phyloP scores from a whole-genome alignment of 2,329 filamentous ascomycete genomes.

The Venturiaceae sp. region DNA sequence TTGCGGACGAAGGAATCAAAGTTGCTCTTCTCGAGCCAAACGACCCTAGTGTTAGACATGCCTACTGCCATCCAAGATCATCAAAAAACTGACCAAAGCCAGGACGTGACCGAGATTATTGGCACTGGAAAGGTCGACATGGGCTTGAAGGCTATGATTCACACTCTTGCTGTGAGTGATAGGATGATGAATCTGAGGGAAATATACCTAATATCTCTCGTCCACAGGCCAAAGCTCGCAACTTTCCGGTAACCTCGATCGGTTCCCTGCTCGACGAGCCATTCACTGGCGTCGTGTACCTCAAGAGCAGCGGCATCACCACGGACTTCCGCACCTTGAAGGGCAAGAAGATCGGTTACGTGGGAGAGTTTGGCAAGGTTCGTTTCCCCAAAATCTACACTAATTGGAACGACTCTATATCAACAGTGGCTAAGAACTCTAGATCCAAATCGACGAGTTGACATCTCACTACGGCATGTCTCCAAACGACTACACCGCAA shows the following conservation, averaged over 20 bases:
- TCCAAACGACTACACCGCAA: constrained; percentile 62
- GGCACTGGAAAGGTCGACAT: constrained; percentile 67
- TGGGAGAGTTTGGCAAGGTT: constrained; percentile 67
- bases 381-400: not conserved
- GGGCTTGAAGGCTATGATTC: constrained; percentile 79
- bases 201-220: not conserved
- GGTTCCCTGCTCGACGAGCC: constrained; percentile 70
- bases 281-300: constrained; percentile 70
- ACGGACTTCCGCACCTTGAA: constrained; percentile 65
- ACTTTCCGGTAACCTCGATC: constrained; percentile 63
- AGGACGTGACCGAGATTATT: constrained; percentile 75
- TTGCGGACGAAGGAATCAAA: constrained; percentile 65
- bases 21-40: constrained; percentile 70
- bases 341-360: constrained; percentile 69
- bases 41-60: constrained; percentile 54
- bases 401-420: not conserved
- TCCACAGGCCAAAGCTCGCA: constrained; percentile 60
- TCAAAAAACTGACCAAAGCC: not conserved
- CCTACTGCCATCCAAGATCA: constrained; percentile 10
- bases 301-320: constrained; percentile 65
- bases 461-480: constrained; percentile 70
- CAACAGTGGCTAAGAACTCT: not conserved
- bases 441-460: constrained; percentile 75
- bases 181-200: no score
- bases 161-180: constrained; percentile 56